These are phyloP conservation scores for Panicum hallii DNA, from an alignment of 202 grass and related monocot genomes.

Conservation along the genomic window DNA sequence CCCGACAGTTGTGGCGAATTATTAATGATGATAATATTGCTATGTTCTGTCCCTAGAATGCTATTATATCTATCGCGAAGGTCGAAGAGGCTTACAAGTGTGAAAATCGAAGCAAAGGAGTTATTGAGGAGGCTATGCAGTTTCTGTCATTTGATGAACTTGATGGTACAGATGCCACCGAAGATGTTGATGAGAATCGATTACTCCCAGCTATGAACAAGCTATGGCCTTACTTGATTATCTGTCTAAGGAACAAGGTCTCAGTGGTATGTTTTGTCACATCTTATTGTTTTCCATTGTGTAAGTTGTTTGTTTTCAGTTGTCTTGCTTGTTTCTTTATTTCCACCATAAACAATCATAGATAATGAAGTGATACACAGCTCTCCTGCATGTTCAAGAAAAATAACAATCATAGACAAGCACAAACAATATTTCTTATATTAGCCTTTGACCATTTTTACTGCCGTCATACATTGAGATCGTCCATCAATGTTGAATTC, in stretches of 20 bases:
- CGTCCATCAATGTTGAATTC: not conserved
- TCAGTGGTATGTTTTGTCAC: slow-evolving; percentile 66
- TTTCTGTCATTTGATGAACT: slow-evolving; percentile 77
- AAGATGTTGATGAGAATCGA: slow-evolving; percentile 87
- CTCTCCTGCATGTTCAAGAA: not conserved
- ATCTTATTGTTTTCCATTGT: slow-evolving; percentile 16
- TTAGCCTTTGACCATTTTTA: not conserved
- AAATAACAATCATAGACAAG: not conserved
- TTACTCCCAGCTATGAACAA: slow-evolving; percentile 94
- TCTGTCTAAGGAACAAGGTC: slow-evolving; percentile 94
- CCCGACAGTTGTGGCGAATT: slow-evolving; percentile 15
- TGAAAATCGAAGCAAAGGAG: slow-evolving; percentile 76
- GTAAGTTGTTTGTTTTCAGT: slow-evolving; percentile 17
- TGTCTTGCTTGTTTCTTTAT: slow-evolving; percentile 11
- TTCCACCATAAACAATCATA: slow-evolving; percentile 7
- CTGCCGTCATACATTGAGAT: slow-evolving; percentile 29
- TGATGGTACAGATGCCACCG: slow-evolving; percentile 59
- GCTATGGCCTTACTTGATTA: slow-evolving; percentile 90
- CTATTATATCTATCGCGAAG: slow-evolving; percentile 67
- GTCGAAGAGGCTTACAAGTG: slow-evolving; percentile 88
- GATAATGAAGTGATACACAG: not conserved
- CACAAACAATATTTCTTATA: slow-evolving; percentile 22
- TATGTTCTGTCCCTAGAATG: slow-evolving; percentile 56
- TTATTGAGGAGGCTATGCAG: slow-evolving; percentile 71
- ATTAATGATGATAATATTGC: slow-evolving; percentile 11